A percentile compares a stretch with the other conserved stretches of the same genome.
These are phyloP conservation scores for Cochlearia excelsa DNA, from an alignment of 345 rosid genomes.

Conservation along the genomic window DNA sequence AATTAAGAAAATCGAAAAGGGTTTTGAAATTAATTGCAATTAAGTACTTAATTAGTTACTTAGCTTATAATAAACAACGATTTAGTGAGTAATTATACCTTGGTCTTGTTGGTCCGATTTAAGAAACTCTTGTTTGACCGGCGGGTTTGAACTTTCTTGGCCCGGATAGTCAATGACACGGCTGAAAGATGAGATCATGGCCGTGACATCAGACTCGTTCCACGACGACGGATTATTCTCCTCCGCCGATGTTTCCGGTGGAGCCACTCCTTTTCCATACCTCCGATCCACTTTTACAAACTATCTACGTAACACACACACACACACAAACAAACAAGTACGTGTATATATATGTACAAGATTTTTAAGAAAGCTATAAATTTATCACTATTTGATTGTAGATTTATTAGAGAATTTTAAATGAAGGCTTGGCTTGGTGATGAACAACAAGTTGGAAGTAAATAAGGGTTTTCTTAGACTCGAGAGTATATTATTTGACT, in stretches of 20 bases:
- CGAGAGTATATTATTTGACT: conserved; percentile 22
- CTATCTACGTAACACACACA: not conserved
- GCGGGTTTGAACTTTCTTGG: conserved; percentile 18
- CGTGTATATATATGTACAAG: not conserved
- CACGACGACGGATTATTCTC: conserved; percentile 44
- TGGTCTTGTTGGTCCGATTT: conserved; percentile 41
- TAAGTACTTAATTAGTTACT: conserved; percentile 30
- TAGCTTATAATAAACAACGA: conserved; percentile 16
- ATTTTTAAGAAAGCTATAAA: not conserved
- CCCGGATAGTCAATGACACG: conserved; percentile 48
- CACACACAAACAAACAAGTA: conserved; percentile 1
- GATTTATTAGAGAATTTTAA: not conserved
- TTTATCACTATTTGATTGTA: no score
- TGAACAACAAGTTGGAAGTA: conserved; percentile 21
- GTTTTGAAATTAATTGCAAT: conserved; percentile 22
- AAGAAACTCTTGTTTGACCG: conserved; percentile 37
- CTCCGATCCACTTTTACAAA: conserved; percentile 63
- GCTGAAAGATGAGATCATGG: conserved; percentile 79
- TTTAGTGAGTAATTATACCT: conserved; percentile 29
- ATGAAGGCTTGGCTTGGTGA: conserved; percentile 13
- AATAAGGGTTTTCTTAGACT: conserved; percentile 26
- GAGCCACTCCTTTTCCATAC: conserved; percentile 81
- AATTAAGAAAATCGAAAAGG: conserved; percentile 5
- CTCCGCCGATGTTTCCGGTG: conserved; percentile 60
- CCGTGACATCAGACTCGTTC: conserved; percentile 69